Base-by-base conservation (phyloP, 164 flowering plant species). In the Vitis rotundifolia region DNA sequence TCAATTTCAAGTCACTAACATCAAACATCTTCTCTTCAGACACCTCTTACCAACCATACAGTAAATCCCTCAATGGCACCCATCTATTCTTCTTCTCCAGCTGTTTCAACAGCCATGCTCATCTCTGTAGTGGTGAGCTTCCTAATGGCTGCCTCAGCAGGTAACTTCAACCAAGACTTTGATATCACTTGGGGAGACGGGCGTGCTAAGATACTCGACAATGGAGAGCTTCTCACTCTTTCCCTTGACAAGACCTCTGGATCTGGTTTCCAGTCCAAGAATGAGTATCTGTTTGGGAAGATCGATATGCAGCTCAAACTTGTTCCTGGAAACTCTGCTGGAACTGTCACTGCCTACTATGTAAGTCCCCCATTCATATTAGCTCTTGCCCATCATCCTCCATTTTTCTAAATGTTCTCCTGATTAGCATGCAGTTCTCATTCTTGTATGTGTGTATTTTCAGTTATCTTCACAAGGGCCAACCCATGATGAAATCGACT, bases 301-400 rank as follows among this genome's bases (percentile, higher is more conserved):
- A 73, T 80, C 9, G 84, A 83, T 53, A 76, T 80, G 86, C 86
- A 78, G 66, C 64, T 80, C 28, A 81, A 80, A 70, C 84, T 83
- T 49, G 82, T 83, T 29, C 71, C 76, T 10, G 81, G 84, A 1
- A 79, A 81, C 74, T 83, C 86, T 62, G 86, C 86, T 26, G 86
- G 86, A 69, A 83, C 86, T 5, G 86, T 83, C 59, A 80, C 83
- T 9, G 78, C 86, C 54, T 83, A 83, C 51, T 80, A 83, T 68
- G 85, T 79, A 77, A 49, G 78, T 31, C 49, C 6, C 3, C 2
- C 22, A 16, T 61, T 11, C 29, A 58, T 58, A 11, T 22, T 58
- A 58, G 1, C 10, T 58, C 10, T 22, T 22, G 26, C 26, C 18
- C 9, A 28, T 59, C 5, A 13, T 16, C 13, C n/a, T 58, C 11